phyloP scores from a whole-genome alignment of 345 rosid species.

The Firmiana major region DNA sequence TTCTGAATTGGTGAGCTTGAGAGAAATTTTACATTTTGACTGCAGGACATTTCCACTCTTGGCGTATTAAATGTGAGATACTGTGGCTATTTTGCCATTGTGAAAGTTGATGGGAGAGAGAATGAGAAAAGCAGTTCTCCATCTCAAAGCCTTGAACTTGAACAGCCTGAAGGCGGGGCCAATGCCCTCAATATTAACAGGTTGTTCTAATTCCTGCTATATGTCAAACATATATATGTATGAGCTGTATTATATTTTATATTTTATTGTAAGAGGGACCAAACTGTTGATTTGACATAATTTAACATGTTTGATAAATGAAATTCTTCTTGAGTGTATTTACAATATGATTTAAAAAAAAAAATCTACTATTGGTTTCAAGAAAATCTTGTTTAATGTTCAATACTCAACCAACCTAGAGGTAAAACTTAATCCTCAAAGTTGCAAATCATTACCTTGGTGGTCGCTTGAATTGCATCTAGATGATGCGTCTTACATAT shows the following conservation, averaged over 20 bases:
- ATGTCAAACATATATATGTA: background rate
- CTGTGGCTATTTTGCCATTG: slow-evolving; percentile 79
- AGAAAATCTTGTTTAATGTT: background rate
- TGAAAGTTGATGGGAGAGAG: slow-evolving; percentile 62
- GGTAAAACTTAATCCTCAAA: background rate
- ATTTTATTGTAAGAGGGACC: background rate
- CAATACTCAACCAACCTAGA: background rate
- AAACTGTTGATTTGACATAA: background rate
- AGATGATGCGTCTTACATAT: background rate
- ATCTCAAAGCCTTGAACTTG: slow-evolving; percentile 63
- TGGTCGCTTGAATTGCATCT: too few relatives aligned
- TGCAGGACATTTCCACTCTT: slow-evolving; percentile 80
- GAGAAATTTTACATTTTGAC: slow-evolving; percentile 17
- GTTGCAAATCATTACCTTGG: background rate
- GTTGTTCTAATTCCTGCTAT: slow-evolving; percentile 27
- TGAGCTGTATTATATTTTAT: background rate
- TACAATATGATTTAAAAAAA: background rate
- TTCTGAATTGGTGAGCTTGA: slow-evolving; percentile 13
- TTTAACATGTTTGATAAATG: slow-evolving; percentile 6
- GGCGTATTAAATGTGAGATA: slow-evolving; percentile 77
- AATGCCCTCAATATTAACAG: slow-evolving; percentile 95
- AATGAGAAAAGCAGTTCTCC: slow-evolving; percentile 42
- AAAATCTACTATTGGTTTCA: background rate
- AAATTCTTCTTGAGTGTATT: background rate
- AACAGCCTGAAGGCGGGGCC: slow-evolving; percentile 97